Base-by-base conservation (phyloP, 495 filamentous ascomycete species). In the Pyrenula massariospora region DNA sequence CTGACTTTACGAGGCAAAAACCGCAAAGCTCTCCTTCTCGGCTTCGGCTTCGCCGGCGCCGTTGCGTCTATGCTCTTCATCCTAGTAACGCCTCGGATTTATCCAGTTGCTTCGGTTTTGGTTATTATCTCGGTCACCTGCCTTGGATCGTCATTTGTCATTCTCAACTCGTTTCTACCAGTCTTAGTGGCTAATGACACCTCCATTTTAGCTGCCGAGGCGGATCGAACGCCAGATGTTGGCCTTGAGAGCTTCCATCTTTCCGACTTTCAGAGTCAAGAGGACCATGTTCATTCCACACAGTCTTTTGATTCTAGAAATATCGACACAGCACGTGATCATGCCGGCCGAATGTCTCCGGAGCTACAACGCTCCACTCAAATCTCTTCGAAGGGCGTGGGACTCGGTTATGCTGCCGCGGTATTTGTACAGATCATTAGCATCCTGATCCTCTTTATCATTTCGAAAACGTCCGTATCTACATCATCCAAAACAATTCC, bases 121-220 rank as follows among this genome's bases (percentile, higher is more conserved):
- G 88, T 90, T 11, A 85, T 93, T 42, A 73, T 95, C 53, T 85
- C 88, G 1, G 91, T 95, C 57, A 88, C 84, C 1, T 91, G 84
- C 58, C 66, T 79, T 2, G 76, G 77, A 0, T 78, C 71, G 2
- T 77, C 77, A 0, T 79, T 79, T 55, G 74, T 78, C 5, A 66
- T 79, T 0, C 66, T 79, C 8, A 81, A 79, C 53, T 76, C 76
- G 1, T 79, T 75, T 56, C 59, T 80, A 10, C 76, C 76, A 0
- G 62, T 80, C 20, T 66, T 80, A 2, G 75, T 77, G 48, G 69
- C 75, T 20, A 75, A 78, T 42, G 65, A 73, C 53, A 60, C 66
- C 2, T 74, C 77, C 1, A 66, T 79, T 11, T 59, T 66, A 22
- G 59, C 65, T 3, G 42, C 62, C 10, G 63, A 70, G 25, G 59